Evolutionary conservation across 2,329 filamentous ascomycete genomes (phyloP).

Genomic region (Scytalidium sp.): DNA sequence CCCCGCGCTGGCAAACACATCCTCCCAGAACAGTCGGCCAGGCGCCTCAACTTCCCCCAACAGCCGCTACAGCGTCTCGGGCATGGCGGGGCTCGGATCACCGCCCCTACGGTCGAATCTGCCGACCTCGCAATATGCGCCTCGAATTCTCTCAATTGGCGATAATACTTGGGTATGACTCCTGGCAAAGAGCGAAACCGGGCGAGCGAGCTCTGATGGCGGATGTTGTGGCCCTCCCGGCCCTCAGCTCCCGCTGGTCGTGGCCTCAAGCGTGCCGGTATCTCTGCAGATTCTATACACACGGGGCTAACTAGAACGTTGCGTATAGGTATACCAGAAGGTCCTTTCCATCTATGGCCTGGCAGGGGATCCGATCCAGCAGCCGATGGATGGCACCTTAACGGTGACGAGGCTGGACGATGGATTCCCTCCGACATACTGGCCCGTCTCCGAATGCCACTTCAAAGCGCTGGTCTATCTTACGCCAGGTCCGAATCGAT

Average conservation of each 20-base stretch:
- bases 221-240: neutral
- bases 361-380: conserved; percentile 68
- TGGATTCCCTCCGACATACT: conserved; percentile 75
- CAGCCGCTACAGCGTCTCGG: conserved; percentile 63
- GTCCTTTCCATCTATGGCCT: conserved; percentile 78
- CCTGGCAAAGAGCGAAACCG: neutral
- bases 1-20: conserved; percentile 48
- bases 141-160: conserved; percentile 72
- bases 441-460: conserved; percentile 85
- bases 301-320: conserved; percentile 19
- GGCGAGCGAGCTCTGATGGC: neutral
- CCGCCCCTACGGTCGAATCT: conserved; percentile 53
- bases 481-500: conserved; percentile 83
- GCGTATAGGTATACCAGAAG: conserved; percentile 82
- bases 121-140: conserved; percentile 75
- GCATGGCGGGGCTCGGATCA: conserved; percentile 59
- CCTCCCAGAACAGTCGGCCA: conserved; percentile 41
- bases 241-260: neutral
- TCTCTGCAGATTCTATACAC: neutral
- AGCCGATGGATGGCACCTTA: conserved; percentile 72
- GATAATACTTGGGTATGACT: conserved; percentile 80
- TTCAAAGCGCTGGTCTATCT: conserved; percentile 92
- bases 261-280: neutral
- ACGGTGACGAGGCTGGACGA: conserved; percentile 82
- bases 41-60: conserved; percentile 32